These are phyloP conservation scores for Bryoerythrophyllum caledonicum DNA, from an alignment of 225 moss, liverwort and hornwort species.

Conservation along the genomic window DNA sequence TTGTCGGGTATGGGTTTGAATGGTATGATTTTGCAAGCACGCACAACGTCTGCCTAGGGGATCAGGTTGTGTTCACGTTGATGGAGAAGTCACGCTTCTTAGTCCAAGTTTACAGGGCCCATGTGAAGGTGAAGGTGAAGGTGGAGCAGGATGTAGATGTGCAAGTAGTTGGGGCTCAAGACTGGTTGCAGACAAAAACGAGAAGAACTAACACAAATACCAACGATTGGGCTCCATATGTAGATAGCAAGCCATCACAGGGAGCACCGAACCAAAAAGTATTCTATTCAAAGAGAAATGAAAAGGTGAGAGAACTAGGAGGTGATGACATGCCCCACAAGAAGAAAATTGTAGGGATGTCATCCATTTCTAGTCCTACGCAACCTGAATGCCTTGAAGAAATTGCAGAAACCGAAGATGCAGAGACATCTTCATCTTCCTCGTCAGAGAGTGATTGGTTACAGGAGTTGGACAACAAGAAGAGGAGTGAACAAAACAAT, in stretches of 20 bases:
- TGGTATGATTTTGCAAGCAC: slow-evolving; percentile 9
- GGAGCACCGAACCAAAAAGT: too few species aligned
- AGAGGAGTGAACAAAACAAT: background rate
- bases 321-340: too few species aligned
- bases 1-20: background rate
- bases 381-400: background rate
- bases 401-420: background rate
- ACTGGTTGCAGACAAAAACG: background rate
- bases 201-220: background rate
- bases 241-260: too few species aligned
- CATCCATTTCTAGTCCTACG: background rate
- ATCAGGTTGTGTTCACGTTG: slow-evolving; percentile 2
- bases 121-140: slow-evolving; percentile 9
- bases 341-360: background rate
- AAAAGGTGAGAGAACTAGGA: background rate
- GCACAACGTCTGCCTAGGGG: background rate
- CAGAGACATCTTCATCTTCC: background rate
- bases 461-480: too few species aligned
- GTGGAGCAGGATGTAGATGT: background rate
- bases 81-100: background rate
- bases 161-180: background rate
- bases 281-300: background rate
- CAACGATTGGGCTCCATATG: too few species aligned
- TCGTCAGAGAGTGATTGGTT: background rate
- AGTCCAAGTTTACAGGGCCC: background rate